A percentile compares a stretch with the other conserved stretches of the same genome.
Evolutionary conservation across 2,329 filamentous ascomycete genomes (phyloP).

Genomic region (Neonectria hederae): DNA sequence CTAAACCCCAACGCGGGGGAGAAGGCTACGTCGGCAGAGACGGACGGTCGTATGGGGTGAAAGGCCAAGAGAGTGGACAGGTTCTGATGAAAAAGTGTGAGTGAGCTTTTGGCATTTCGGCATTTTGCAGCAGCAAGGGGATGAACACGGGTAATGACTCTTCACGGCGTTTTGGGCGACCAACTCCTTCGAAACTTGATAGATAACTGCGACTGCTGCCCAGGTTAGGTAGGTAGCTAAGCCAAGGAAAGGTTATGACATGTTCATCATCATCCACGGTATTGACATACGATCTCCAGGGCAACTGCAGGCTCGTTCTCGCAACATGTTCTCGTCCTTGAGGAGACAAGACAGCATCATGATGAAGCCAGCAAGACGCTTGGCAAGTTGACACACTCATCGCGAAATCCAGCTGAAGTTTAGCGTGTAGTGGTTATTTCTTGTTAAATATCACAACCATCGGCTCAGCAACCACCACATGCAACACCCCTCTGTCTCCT

Average conservation of each 20-base stretch:
- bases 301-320: neutral
- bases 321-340: neutral
- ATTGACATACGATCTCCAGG: neutral
- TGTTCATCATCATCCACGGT: neutral
- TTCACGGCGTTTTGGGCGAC: constrained; percentile 26
- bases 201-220: constrained; percentile 5
- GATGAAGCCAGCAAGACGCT: too few species aligned
- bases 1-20: constrained; percentile 76
- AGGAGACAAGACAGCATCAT: too few species aligned
- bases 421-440: too few species aligned
- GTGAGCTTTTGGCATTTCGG: constrained; percentile 15
- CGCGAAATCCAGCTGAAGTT: too few species aligned
- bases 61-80: neutral
- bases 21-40: constrained; percentile 61
- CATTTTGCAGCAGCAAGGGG: constrained; percentile 1
- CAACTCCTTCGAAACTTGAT: constrained; percentile 13
- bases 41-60: constrained; percentile 60
- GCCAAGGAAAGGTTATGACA: constrained; percentile 1
- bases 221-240: constrained; percentile 3
- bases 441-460: too few species aligned
- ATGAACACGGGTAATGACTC: constrained; percentile 29
- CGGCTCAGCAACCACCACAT: too few species aligned
- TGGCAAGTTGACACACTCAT: too few species aligned
- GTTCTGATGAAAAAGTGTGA: neutral
- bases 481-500: too few species aligned